A percentile compares a stretch with the other conserved stretches of the same genome.
Conservation (phyloP, 2,329 filamentous ascomycete species). For the Fusarium coicis region DNA sequence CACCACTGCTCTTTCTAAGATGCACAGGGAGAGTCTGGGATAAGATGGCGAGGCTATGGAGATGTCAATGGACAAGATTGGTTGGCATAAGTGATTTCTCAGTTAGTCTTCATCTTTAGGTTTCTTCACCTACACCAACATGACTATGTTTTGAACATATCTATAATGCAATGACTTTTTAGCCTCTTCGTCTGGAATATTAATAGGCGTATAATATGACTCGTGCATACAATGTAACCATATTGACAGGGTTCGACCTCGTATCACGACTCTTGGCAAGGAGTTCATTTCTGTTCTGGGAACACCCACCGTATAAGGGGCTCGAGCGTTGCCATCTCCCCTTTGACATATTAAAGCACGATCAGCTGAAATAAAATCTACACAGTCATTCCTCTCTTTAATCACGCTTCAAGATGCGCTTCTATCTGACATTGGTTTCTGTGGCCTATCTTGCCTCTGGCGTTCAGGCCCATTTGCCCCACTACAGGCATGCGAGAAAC, state of each 20-base stretch:
- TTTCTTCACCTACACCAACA: neutral
- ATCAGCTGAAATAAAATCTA: neutral
- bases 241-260: neutral
- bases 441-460: neutral
- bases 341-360: neutral
- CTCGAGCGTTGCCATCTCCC: neutral
- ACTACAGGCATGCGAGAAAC: neutral
- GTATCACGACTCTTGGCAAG: neutral
- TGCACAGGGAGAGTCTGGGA: neutral
- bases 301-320: neutral
- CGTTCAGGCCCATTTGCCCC: constrained; percentile 1
- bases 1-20: neutral
- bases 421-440: neutral
- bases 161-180: too few species aligned
- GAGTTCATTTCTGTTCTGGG: neutral
- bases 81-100: neutral
- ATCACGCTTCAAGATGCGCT: neutral
- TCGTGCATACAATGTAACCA: neutral
- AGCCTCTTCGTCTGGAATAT: neutral
- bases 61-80: neutral
- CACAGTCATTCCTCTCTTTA: too few species aligned
- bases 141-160: too few species aligned
- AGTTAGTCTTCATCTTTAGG: neutral
- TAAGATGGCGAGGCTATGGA: neutral
- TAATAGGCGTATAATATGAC: neutral